Base-by-base conservation (phyloP, 2,329 filamentous ascomycete species). In the Ophiocordyceps camponoti-saundersi region DNA sequence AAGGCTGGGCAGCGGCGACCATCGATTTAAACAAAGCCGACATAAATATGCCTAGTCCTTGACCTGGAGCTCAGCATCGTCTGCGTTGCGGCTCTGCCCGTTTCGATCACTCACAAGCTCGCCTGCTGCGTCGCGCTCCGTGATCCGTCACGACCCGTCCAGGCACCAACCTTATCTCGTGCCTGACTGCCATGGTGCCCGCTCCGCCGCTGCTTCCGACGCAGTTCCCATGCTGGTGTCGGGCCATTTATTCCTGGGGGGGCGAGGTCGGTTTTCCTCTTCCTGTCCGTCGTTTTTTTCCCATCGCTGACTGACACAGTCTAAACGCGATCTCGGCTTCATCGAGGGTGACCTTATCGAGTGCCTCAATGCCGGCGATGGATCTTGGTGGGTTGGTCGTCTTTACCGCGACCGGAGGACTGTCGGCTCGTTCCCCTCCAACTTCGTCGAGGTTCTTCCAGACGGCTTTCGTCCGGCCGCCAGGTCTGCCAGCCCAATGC, bases 281-380 rank as follows among this genome's bases (percentile, higher is more conserved):
- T 10, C 1, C 13, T 20, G 16, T 39, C 26, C 30, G 13, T 15
- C 15, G 12, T 26, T 42, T 12, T 7, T 13, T 18, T 20, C 44
- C 23, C 39, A 43, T 49, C 40, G 48, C 59, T 61, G 48, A 61
- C 50, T 26, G 23, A 20, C 32, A 44, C 49, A 83, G 80, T 90
- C 84, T 22, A 94, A 94, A 70, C 80, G 84, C 62, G 92, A 98
- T 61, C 74, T 98, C 48, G 92, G 92, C 16, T 98, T 98, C 65
- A 84, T 98, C 55, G 92, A 98, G 65, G 92, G 92, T 52, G 92
- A 98, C 65, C 67, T 98, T 54, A 98, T 98, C 62, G 92, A 98
- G 75, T 95, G 90, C 59, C 73, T 98, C 46, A 98, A 98, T 62
- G 92, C 92, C 20, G 92, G 92, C 52, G 92, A 98, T 66, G 92